These are phyloP conservation scores for Physcomitrium patens DNA, from an alignment of 225 moss, liverwort and hornwort genomes.

Conservation along the genomic window DNA sequence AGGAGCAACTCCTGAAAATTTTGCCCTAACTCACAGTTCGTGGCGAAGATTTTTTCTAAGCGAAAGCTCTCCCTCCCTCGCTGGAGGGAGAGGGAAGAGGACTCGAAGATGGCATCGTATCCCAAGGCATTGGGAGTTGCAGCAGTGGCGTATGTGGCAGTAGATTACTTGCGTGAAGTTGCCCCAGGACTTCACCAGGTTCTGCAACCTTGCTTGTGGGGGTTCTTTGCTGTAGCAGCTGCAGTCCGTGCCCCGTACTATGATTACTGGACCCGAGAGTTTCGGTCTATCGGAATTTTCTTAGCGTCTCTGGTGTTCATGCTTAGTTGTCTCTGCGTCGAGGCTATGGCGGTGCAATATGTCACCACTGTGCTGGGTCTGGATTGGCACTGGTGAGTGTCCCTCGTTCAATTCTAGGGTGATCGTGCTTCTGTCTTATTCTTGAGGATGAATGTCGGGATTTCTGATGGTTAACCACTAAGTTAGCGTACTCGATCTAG, in stretches of 20 bases:
- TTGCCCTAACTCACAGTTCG: too few species aligned
- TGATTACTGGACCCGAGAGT: constrained; percentile 69
- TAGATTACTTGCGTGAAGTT: constrained; percentile 80
- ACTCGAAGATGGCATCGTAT: constrained; percentile 32
- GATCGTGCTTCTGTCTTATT: background rate
- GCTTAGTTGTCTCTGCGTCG: constrained; percentile 66
- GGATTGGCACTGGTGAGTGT: constrained; percentile 90
- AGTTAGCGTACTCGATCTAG: too few species aligned
- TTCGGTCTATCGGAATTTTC: constrained; percentile 56
- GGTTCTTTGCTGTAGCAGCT: constrained; percentile 58
- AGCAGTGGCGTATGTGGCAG: constrained; percentile 64
- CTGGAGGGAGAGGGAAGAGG: background rate
- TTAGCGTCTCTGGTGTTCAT: constrained; percentile 65
- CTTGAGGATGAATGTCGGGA: background rate
- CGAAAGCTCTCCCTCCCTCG: background rate
- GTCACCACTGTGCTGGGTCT: constrained; percentile 75
- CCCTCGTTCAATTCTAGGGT: background rate
- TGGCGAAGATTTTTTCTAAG: background rate
- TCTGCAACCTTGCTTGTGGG: constrained; percentile 75
- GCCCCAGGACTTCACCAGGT: constrained; percentile 49
- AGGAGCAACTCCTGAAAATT: too few species aligned
- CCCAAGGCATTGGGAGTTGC: constrained; percentile 68
- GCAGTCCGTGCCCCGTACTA: constrained; percentile 61
- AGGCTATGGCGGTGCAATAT: constrained; percentile 78
- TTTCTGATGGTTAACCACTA: too few species aligned